phyloP scores from a whole-genome alignment of 1,139 yeast species.

The Geotrichum aggregatum region DNA sequence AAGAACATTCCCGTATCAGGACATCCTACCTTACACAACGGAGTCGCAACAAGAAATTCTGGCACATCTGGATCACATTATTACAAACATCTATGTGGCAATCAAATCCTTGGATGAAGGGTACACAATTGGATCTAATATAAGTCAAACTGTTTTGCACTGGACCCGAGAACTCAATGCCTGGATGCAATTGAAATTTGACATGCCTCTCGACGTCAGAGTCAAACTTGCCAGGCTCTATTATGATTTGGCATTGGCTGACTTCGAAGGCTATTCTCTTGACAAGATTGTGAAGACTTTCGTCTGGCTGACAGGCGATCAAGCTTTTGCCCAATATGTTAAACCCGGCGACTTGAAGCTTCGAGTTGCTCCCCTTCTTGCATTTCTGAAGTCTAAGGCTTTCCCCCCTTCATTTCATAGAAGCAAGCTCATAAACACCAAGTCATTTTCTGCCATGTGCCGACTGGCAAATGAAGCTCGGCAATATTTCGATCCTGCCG shows the following conservation, averaged over 20 bases:
- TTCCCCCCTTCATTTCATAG: conserved; percentile 20
- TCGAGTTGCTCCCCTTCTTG: conserved; percentile 14
- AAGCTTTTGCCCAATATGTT: conserved; percentile 27
- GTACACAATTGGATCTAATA: conserved; percentile 68
- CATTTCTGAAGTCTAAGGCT: conserved; percentile 12
- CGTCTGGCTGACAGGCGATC: conserved; percentile 45
- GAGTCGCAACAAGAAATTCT: conserved; percentile 70
- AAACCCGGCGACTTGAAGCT: conserved; percentile 23
- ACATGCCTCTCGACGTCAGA: conserved; percentile 66
- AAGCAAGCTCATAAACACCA: conserved; percentile 25
- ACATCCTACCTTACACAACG: conserved; percentile 69
- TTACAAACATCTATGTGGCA: conserved; percentile 75
- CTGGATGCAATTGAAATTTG: conserved; percentile 77
- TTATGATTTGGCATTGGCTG: conserved; percentile 65
- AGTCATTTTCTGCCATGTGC: conserved; percentile 45
- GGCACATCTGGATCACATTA: conserved; percentile 70
- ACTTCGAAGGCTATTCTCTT: conserved; percentile 67
- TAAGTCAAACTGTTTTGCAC: conserved; percentile 69
- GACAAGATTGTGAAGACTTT: conserved; percentile 64
- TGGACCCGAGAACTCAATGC: conserved; percentile 87
- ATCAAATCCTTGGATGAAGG: conserved; percentile 70
- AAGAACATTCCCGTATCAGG: conserved; percentile 56
- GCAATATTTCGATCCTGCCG: conserved; percentile 41
- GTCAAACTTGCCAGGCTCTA: conserved; percentile 64
- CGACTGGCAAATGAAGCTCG: conserved; percentile 50